Conservation (phyloP, 352 stramenopile genomes). For the Phytophthora litchii region DNA sequence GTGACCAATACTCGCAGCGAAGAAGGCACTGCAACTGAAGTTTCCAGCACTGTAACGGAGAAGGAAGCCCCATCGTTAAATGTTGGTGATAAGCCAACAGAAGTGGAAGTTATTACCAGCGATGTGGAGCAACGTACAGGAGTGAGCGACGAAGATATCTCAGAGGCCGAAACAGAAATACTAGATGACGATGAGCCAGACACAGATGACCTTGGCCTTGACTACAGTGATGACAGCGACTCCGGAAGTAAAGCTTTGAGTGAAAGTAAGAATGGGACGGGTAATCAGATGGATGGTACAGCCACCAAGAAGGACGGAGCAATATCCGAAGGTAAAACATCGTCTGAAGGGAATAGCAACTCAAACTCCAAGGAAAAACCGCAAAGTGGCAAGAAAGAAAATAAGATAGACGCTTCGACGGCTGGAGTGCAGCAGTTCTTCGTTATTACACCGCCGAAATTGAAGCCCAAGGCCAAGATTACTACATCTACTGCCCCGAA, state of each 20-base stretch:
- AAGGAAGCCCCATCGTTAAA: constrained; percentile 1
- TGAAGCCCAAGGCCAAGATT: constrained; percentile 32
- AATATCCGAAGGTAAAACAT: constrained; percentile 1
- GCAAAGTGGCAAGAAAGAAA: constrained; percentile 11
- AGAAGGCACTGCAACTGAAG: background rate
- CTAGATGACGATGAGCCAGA: constrained; percentile 37
- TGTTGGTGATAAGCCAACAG: background rate
- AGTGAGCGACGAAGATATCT: constrained; percentile 35
- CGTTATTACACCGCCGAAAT: constrained; percentile 34
- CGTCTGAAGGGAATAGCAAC: background rate
- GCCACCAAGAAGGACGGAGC: constrained; percentile 1
- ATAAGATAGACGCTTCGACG: constrained; percentile 13
- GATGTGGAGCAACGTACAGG: constrained; percentile 11
- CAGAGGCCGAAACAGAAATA: constrained; percentile 45
- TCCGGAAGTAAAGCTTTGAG: constrained; percentile 1
- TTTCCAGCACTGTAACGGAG: background rate
- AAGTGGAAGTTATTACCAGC: background rate
- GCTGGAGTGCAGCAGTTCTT: constrained; percentile 48
- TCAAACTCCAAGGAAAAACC: constrained; percentile 6
- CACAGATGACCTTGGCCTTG: constrained; percentile 42
- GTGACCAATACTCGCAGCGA: constrained; percentile 13
- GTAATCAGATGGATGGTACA: background rate
- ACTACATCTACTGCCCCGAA: constrained; percentile 26
- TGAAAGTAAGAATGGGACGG: background rate
- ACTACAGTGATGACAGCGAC: constrained; percentile 49